These are phyloP conservation scores for Plasmodium blacklocki DNA, from an alignment of 169 alveolate genomes.

Conservation along the genomic window DNA sequence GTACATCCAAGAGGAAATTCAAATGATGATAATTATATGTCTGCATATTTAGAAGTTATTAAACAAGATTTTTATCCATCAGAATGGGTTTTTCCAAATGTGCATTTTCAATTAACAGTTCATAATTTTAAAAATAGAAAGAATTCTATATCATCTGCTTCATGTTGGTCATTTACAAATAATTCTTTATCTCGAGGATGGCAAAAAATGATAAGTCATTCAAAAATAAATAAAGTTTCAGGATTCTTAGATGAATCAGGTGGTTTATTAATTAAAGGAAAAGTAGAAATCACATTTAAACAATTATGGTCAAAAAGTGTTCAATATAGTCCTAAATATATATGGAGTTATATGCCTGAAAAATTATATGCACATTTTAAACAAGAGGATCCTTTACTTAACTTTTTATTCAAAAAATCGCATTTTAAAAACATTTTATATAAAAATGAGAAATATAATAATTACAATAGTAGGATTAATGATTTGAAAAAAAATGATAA, in stretches of 20 bases:
- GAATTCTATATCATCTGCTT: conserved; percentile 93
- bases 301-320: conserved; percentile 90
- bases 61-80: conserved; percentile 93
- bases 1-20: conserved; percentile 93
- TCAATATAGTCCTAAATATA: conserved; percentile 87
- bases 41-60: conserved; percentile 92
- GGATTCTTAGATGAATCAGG: conserved; percentile 94
- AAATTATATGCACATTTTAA: conserved; percentile 30
- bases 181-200: conserved; percentile 93
- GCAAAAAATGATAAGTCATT: conserved; percentile 93
- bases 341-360: conserved; percentile 85
- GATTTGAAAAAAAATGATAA: neutral
- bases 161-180: conserved; percentile 93
- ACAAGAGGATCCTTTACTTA: conserved; percentile 25
- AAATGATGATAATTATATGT: conserved; percentile 91
- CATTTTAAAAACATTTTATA: conserved; percentile 7
- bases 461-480: neutral
- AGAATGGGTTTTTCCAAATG: conserved; percentile 94
- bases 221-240: conserved; percentile 88
- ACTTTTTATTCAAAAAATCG: conserved; percentile 38
- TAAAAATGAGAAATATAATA: neutral
- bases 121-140: conserved; percentile 91
- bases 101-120: conserved; percentile 92
- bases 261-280: conserved; percentile 90
- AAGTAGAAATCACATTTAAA: conserved; percentile 93